A percentile compares a stretch with the other conserved stretches of the same genome.
Evolutionary conservation across 169 alveolate genomes (phyloP).

Genomic region (Amoebophrya sp.): DNA sequence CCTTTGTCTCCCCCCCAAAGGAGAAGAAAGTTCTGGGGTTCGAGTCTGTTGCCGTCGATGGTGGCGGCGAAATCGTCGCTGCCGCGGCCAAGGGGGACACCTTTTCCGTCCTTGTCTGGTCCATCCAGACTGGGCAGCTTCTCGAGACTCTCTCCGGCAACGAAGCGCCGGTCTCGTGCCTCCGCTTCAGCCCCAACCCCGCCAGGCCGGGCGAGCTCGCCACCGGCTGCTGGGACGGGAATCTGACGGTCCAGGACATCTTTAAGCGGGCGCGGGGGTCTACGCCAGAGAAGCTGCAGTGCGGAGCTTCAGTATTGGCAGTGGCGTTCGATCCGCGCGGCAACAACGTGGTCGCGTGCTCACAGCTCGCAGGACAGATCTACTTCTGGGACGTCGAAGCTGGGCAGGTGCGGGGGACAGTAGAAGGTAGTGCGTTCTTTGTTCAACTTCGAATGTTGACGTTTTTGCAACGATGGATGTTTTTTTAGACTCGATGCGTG

Average conservation of each 20-base stretch:
- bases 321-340: constrained; percentile 62
- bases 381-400: constrained; percentile 39
- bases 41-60: constrained; percentile 79
- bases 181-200: constrained; percentile 53
- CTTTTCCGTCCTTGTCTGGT: constrained; percentile 35
- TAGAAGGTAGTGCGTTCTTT: background rate
- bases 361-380: constrained; percentile 39
- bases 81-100: constrained; percentile 88
- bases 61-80: constrained; percentile 88
- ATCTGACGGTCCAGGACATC: constrained; percentile 52
- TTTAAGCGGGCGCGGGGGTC: constrained; percentile 47
- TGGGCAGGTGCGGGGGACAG: constrained; percentile 35
- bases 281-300: constrained; percentile 60
- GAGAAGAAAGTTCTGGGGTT: constrained; percentile 62
- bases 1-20: constrained; percentile 33
- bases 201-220: constrained; percentile 49
- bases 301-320: constrained; percentile 58
- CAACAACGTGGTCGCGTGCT: constrained; percentile 56
- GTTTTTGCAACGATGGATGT: constrained; percentile 19
- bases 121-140: constrained; percentile 55
- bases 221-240: constrained; percentile 80
- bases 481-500: background rate
- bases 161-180: constrained; percentile 63
- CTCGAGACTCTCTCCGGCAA: constrained; percentile 74
- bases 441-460: background rate